Evolutionary conservation across 805 yeast genomes (phyloP), one percentile per base, ranked within the genome.

Genomic region (Isabelozyma rhagii): DNA sequence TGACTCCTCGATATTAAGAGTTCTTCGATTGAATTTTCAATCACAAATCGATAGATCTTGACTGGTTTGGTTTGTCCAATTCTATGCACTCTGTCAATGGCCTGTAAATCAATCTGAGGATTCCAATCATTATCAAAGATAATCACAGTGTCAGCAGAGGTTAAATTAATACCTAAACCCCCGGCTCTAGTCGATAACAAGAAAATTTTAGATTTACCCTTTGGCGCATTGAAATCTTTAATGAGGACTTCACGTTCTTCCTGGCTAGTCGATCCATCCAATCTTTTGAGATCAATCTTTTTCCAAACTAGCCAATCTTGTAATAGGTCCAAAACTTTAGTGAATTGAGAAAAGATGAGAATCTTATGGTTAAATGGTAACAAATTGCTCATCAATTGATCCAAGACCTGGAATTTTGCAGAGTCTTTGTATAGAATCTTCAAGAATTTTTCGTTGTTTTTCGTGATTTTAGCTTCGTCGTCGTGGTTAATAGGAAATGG

Each of bases 121-220:
- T 93, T 93, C 97, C 97, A 93, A 62, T 93, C 99, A 49, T 90
- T 87, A 61, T 93, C 99, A 62, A 89, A 91, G 9, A 93, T 59
- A 3, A 93, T 81, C 1, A 94, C 98, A 1, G 96, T 85, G 55
- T 94, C 97, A 0, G 98, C 97, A 0, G 86, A 83, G 0, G 85
- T 81, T 48, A 93, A 72, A 61, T 93, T 93, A 41, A 93, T 82
- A 5, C 99, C 99, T 31, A 93, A 77, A 0, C 98, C 98, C 8
- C 97, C 99, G 0, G 98, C 93, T 53, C 98, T 76, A 0, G 99
- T 94, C 11, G 96, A 87, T 11, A 94, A 73, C 46, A 94, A 66
- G 55, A 93, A 93, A 1, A 91, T 75, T 41, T 56, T 51, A n/a
- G 52, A 45, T 3, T 52, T 11, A 59, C 64, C 11, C 64, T 64